Percentiles rank a stretch among this genome's conserved stretches.
Conservation (phyloP, 2,329 filamentous ascomycete species). For the Pseudogymnoascus sp. region DNA sequence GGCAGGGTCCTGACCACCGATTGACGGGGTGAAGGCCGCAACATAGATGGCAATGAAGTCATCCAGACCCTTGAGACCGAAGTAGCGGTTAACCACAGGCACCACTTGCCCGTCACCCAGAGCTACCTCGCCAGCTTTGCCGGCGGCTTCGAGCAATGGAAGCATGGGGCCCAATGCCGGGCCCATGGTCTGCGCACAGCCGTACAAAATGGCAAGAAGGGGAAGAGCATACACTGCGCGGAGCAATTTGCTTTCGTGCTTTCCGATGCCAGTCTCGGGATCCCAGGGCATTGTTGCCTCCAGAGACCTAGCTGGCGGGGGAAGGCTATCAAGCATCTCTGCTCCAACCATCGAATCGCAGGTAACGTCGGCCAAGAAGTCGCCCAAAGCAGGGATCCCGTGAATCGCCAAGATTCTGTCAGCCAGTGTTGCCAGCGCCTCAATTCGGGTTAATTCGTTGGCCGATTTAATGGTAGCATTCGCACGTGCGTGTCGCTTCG, state of each 20-base stretch:
- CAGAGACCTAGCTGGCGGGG: constrained; percentile 20
- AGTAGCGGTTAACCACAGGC: constrained; percentile 14
- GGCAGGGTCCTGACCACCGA: constrained; percentile 16
- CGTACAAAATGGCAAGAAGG: constrained; percentile 11
- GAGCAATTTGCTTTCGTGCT: constrained; percentile 21
- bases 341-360: constrained; percentile 20
- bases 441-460: constrained; percentile 20
- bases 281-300: constrained; percentile 26
- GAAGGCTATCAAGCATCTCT: constrained; percentile 25
- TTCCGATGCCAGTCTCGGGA: constrained; percentile 21
- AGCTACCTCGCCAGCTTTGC: constrained; percentile 9
- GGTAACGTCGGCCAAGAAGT: constrained; percentile 17
- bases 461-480: constrained; percentile 17
- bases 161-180: constrained; percentile 12
- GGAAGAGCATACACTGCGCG: constrained; percentile 22
- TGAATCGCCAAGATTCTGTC: constrained; percentile 19
- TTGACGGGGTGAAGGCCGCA: constrained; percentile 18
- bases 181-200: neutral
- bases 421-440: constrained; percentile 15
- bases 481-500: constrained; percentile 18
- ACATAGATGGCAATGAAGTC: constrained; percentile 17
- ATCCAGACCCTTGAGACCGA: constrained; percentile 16
- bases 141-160: constrained; percentile 16
- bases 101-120: constrained; percentile 9
- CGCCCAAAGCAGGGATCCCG: constrained; percentile 16